Percentiles rank a stretch among this genome's conserved stretches.
Conservation (phyloP, 2,329 filamentous ascomycete species). For the Chaetomiaceae sp. region DNA sequence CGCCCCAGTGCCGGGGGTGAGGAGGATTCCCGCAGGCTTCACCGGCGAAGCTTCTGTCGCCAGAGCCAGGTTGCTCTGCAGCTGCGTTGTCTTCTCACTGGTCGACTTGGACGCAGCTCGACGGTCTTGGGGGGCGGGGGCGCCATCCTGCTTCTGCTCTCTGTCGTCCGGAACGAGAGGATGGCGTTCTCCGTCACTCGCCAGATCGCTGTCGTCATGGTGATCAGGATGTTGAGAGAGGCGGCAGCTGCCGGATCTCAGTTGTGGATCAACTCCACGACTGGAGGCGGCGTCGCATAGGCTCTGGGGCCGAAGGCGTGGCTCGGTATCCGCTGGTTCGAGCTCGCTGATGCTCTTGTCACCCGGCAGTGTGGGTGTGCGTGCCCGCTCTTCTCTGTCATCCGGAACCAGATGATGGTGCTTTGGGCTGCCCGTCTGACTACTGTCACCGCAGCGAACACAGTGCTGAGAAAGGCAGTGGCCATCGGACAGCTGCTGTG, state of each 20-base stretch:
- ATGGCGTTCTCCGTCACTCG: background rate
- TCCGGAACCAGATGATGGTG: background rate
- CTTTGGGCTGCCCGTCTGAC: background rate
- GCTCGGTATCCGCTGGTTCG: conserved; percentile 13
- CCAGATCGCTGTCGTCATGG: background rate
- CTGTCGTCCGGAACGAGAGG: background rate
- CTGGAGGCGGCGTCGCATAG: conserved; percentile 9
- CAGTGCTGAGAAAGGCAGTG: background rate
- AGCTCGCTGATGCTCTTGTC: conserved; percentile 12
- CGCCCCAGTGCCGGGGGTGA: background rate
- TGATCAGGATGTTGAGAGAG: background rate
- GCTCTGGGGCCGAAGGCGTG: conserved; percentile 9
- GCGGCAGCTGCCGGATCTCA: conserved; percentile 3
- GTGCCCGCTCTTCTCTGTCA: background rate
- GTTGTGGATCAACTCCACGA: conserved; percentile 11
- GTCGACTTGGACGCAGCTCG: background rate
- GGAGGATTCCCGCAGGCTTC: background rate
- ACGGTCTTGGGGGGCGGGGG: background rate
- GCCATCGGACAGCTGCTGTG: conserved; percentile 6
- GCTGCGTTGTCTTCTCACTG: no score
- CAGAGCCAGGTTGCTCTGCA: no score
- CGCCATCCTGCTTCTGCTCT: background rate
- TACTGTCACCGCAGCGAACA: background rate
- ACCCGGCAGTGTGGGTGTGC: conserved; percentile 7
- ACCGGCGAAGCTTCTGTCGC: background rate